phyloP scores from a whole-genome alignment of 1,284 basidiomycete species.

The Apiotrichum mycotoxinovorans region DNA sequence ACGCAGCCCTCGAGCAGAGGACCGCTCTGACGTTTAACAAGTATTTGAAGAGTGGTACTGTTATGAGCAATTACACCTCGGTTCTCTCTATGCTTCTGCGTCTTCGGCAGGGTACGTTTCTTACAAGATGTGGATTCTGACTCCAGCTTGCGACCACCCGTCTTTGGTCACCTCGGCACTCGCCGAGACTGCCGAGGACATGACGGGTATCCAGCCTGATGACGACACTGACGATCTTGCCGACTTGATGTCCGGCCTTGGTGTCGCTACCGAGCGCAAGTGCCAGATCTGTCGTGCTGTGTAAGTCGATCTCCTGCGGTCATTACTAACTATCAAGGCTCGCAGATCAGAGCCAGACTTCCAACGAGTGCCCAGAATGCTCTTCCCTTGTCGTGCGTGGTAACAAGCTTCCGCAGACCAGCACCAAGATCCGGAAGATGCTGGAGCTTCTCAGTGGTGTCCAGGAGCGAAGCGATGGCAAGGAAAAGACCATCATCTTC shows the following conservation, averaged over 20 bases:
- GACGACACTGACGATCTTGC: slow-evolving; percentile 70
- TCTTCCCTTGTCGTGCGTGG: slow-evolving; percentile 17
- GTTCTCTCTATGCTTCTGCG: slow-evolving; percentile 78
- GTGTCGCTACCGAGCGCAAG: slow-evolving; percentile 59
- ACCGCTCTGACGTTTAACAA: slow-evolving; percentile 69
- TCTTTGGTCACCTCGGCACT: slow-evolving; percentile 72
- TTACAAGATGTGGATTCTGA: background rate
- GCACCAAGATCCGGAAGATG: slow-evolving; percentile 85
- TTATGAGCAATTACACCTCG: slow-evolving; percentile 72
- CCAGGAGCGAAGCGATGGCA: slow-evolving; percentile 58
- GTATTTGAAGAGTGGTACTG: slow-evolving; percentile 58
- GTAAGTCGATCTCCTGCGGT: slow-evolving; percentile 55
- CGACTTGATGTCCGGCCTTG: slow-evolving; percentile 67
- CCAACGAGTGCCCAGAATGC: slow-evolving; percentile 61
- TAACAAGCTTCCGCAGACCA: slow-evolving; percentile 58
- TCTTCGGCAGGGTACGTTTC: slow-evolving; percentile 71
- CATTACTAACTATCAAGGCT: slow-evolving; percentile 21
- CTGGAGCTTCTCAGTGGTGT: slow-evolving; percentile 68
- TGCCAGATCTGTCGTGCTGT: slow-evolving; percentile 70
- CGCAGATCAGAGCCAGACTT: slow-evolving; percentile 14
- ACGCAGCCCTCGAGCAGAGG: slow-evolving; percentile 68
- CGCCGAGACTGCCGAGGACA: slow-evolving; percentile 60
- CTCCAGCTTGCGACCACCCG: slow-evolving; percentile 80
- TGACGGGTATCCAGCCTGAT: slow-evolving; percentile 54
- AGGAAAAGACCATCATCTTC: slow-evolving; percentile 79